These are phyloP conservation scores for Clarireedia paspali DNA, from an alignment of 2,329 filamentous ascomycete genomes.

Conservation along the genomic window DNA sequence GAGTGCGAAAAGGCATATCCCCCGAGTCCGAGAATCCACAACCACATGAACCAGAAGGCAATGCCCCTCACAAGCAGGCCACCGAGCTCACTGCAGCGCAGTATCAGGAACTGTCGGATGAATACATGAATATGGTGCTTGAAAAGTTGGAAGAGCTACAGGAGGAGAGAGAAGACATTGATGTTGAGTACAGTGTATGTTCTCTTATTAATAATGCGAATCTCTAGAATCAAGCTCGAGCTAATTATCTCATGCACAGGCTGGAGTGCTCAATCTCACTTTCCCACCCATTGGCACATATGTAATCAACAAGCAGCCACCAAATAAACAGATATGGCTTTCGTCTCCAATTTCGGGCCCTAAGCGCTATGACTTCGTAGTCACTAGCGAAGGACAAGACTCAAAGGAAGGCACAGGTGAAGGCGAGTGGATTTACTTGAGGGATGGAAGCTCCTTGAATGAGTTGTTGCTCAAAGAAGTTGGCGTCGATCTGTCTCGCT, in stretches of 20 bases:
- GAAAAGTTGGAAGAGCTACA: constrained; percentile 62
- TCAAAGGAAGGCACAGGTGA: constrained; percentile 69
- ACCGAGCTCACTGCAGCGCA: constrained; percentile 60
- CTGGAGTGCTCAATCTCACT: constrained; percentile 74
- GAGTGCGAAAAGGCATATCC: constrained; percentile 43
- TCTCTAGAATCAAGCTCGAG: not conserved
- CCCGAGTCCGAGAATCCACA: constrained; percentile 50
- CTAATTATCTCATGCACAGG: constrained; percentile 39
- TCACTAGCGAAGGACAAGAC: constrained; percentile 62
- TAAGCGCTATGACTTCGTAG: constrained; percentile 88
- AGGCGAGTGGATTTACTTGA: constrained; percentile 80
- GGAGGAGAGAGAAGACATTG: constrained; percentile 67
- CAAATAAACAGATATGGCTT: constrained; percentile 96
- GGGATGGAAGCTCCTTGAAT: constrained; percentile 71
- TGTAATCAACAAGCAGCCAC: constrained; percentile 96
- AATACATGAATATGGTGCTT: constrained; percentile 56
- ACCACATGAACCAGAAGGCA: constrained; percentile 35
- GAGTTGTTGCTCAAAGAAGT: constrained; percentile 71
- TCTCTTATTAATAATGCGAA: not conserved
- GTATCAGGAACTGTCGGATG: constrained; percentile 72
- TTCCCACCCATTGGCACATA: constrained; percentile 69
- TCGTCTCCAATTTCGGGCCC: constrained; percentile 86
- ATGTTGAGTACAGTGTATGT: constrained; percentile 83
- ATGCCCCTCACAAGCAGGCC: constrained; percentile 40
- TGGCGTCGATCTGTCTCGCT: constrained; percentile 43